Conservation (phyloP, 225 moss, liverwort and hornwort species). For the Physcomitrellopsis africana region DNA sequence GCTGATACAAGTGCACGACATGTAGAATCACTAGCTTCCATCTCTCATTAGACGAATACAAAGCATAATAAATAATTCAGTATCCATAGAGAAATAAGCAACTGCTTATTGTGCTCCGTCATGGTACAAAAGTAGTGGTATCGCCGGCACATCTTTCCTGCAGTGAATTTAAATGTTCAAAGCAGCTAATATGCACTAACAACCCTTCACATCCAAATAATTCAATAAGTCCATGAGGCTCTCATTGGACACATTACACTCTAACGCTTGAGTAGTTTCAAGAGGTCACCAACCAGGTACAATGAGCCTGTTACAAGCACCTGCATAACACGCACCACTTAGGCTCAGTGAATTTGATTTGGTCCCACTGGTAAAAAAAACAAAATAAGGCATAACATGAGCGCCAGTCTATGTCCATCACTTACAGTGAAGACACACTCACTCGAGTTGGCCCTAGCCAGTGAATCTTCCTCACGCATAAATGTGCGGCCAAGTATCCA, state of each 20-base stretch:
- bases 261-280: slow-evolving; percentile 81
- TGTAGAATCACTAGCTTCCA: too few species aligned
- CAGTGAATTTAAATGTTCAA: too few species aligned
- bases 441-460: too few species aligned
- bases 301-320: slow-evolving; percentile 95
- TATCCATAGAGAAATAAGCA: not conserved
- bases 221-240: not conserved
- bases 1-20: too few species aligned
- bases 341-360: not conserved
- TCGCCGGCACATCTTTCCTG: too few species aligned
- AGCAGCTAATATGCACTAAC: not conserved
- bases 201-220: not conserved
- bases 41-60: too few species aligned
- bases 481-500: too few species aligned
- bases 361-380: not conserved
- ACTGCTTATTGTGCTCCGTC: slow-evolving; percentile 24
- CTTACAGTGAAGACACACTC: too few species aligned
- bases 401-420: too few species aligned
- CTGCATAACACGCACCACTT: slow-evolving; percentile 43
- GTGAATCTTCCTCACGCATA: too few species aligned
- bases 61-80: too few species aligned
- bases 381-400: too few species aligned
- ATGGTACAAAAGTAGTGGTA: not conserved
- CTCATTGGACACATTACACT: not conserved
- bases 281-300: slow-evolving; percentile 87